Evolutionary conservation across 768 basidiomycete genomes (phyloP).

Genomic region (Clavulina sp.): DNA sequence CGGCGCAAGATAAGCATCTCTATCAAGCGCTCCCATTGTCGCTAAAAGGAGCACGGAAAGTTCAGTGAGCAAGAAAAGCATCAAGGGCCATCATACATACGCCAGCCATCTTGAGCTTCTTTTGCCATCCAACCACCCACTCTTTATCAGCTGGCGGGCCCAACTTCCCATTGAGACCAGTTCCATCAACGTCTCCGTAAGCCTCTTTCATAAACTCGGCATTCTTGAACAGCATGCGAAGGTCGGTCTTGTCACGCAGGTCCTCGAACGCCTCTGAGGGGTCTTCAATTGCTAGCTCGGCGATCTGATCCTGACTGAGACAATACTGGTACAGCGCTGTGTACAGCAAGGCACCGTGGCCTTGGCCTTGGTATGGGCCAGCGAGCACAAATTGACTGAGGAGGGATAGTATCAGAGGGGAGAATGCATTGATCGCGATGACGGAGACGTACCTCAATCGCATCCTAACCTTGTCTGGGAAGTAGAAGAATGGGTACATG

Average conservation of each 20-base stretch:
- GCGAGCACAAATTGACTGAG: conserved; percentile 83
- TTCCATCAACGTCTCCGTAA: conserved; percentile 15
- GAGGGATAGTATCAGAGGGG: neutral
- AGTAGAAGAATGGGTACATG: conserved; percentile 89
- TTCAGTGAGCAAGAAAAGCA: neutral
- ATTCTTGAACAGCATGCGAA: conserved; percentile 53
- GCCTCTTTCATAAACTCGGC: conserved; percentile 54
- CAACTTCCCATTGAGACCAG: too few species aligned
- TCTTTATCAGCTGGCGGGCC: conserved; percentile 59
- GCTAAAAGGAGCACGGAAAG: conserved; percentile 26
- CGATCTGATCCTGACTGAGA: conserved; percentile 43
- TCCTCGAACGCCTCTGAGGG: conserved; percentile 98
- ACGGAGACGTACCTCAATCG: conserved; percentile 55
- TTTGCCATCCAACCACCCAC: conserved; percentile 69
- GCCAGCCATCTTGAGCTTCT: conserved; percentile 74
- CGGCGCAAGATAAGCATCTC: conserved; percentile 78
- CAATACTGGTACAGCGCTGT: conserved; percentile 67
- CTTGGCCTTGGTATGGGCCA: conserved; percentile 73
- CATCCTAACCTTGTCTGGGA: conserved; percentile 76
- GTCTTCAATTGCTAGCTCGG: conserved; percentile 95
- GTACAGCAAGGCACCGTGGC: conserved; percentile 87
- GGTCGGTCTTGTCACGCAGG: conserved; percentile 80
- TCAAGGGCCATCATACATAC: too few species aligned
- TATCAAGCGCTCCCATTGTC: conserved; percentile 80
- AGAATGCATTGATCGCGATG: neutral